Evolutionary conservation across 2,329 filamentous ascomycete species (phyloP), one percentile per base, ranked within the genome.

Genomic region (Madurella fahalii): DNA sequence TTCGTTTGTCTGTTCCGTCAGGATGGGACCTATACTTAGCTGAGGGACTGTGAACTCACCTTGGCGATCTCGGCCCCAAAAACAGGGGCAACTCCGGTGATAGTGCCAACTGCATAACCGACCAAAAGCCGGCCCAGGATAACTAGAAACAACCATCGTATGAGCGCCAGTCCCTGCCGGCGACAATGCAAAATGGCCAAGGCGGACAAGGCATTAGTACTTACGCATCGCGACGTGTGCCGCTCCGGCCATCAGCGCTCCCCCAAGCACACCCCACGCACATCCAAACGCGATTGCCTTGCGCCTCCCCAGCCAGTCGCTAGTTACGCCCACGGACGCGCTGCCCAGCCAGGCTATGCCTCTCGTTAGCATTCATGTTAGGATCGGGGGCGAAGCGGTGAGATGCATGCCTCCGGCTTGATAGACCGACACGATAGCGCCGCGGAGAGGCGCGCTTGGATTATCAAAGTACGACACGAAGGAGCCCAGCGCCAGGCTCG

Each of bases 1-100:
- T 46, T 74, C 71, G 1, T 69, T 60, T 0, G 71, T 74, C 63
- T 63, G 15, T 13, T 4, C 1, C 16, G 15, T 54, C 16, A 49
- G 41, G 9, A 9, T 17, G 5, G 20, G 1, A 31, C 37, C 2
- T n/a, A 25, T 3, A 34, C 34, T 13, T 17, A 3, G 13, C 39
- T 9, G 16, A 12, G 16, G 31, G 16, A 43, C 34, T 9, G 13
- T 37, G 25, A 25, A 3, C 50, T 7, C 17, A 69, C 69, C 63
- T 73, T 73, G 2, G 71, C 70, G n/a, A 73, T 73, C 43, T 73
- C 71, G 1, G 71, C 71, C 1, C 70, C 71, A 42, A 71, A 72
- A 1, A 73, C 71, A 1, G 71, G 71, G 7, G 71, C 71, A 5
- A 73, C 71, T 1, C 71, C 71, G 0, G 71, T 74, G 17, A 73